Conservation (phyloP, 1,284 basidiomycete species). For the Rhodotorula mucilaginosa region DNA sequence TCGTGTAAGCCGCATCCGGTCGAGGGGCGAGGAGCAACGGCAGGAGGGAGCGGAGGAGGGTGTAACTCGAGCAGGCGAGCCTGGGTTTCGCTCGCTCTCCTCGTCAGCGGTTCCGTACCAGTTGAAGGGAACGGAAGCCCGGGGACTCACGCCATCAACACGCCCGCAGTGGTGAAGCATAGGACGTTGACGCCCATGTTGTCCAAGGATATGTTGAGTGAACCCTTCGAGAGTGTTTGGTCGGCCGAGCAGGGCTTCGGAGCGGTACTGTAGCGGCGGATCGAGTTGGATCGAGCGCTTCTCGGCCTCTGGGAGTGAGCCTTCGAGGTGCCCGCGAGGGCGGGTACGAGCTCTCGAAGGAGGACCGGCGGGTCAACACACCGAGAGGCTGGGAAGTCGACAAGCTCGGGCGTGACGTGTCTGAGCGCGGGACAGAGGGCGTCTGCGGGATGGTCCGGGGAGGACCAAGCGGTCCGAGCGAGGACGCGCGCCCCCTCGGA, state of each 20-base stretch:
- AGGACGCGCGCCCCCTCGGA: too few species aligned
- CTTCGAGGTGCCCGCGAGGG: background rate
- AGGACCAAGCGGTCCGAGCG: too few species aligned
- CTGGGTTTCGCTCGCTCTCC: conserved; percentile 5
- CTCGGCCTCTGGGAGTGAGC: too few species aligned
- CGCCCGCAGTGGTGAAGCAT: conserved; percentile 12
- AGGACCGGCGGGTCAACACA: background rate
- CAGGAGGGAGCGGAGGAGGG: conserved; percentile 32
- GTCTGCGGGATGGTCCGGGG: too few species aligned
- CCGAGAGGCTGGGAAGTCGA: background rate
- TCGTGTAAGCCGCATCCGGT: conserved; percentile 16
- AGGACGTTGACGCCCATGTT: conserved; percentile 4
- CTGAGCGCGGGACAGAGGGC: too few species aligned
- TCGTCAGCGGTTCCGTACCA: too few species aligned
- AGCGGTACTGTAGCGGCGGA: too few species aligned
- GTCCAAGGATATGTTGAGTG: background rate
- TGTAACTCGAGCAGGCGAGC: conserved; percentile 30
- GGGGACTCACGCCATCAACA: conserved; percentile 15
- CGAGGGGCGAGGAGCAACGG: conserved; percentile 9
- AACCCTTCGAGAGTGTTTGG: background rate
- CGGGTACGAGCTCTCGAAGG: background rate
- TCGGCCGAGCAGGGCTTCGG: background rate
- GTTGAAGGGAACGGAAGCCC: too few species aligned
- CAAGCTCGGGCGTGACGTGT: background rate
- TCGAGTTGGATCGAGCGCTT: background rate